Base-by-base conservation (phyloP, 345 rosid species). In the Salix exigua region DNA sequence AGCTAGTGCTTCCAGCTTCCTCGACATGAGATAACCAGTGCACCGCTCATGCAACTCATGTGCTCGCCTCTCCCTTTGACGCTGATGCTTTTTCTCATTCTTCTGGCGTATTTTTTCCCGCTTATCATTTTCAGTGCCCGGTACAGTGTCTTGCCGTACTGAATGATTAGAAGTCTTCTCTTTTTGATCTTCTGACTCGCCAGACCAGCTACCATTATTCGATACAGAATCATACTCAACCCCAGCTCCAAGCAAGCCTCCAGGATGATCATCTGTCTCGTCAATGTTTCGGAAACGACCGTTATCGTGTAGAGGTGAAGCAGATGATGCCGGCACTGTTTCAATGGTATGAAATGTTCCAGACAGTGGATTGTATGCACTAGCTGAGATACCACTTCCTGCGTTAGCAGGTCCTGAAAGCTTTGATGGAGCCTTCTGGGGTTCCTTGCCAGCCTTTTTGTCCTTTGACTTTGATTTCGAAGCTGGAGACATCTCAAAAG, bases 161-260 rank as follows among this genome's bases (percentile, higher is more conserved):
- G 91, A 74, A 61, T 73, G 76, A 82, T 78, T 86, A 8, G 85
- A 78, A 28, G 80, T 38, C 80, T 88, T 92, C 63, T 94, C 93
- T 85, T 94, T 89, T n/a, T 88, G 97, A 70, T 94, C 97, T 88
- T 94, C 98, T 0, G 98, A 94, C 77, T 94, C 98, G 38, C 98
- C 94, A 13, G 98, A 94, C 85, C 96, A 92, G 87, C 98, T 94
- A 82, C 87, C 96, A 33, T 89, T 94, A 61, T 94, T 94, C 10
- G 98, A 94, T 68, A 92, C 78, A 30, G 92, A 86, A 87, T 94
- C 98, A 82, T 84, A 91, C 76, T 92, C 97, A 26, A 83, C 70
- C 80, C 91, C 94, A 79, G 69, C 80, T 25, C 88, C 91, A 46
- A 35, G 70, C 3, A 86, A 70, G 23, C 86, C 85, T 58, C 87